Percentiles rank a stretch among this genome's conserved stretches.
phyloP scores from a whole-genome alignment of 352 stramenopile genomes.

The Pythium biforme region DNA sequence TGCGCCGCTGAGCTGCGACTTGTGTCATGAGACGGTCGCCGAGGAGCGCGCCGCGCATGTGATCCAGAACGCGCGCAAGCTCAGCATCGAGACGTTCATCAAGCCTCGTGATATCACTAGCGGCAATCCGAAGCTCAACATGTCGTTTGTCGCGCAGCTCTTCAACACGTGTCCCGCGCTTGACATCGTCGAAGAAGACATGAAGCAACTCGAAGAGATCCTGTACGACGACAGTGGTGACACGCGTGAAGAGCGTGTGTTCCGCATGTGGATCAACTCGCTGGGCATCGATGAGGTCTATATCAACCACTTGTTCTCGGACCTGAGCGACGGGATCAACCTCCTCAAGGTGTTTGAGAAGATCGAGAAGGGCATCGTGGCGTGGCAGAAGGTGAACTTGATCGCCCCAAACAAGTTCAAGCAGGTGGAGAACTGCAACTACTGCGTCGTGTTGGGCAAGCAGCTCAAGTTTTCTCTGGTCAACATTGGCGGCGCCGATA shows the following conservation, averaged over 20 bases:
- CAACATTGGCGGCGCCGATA: slow-evolving; percentile 91
- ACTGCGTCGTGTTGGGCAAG: slow-evolving; percentile 87
- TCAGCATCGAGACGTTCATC: slow-evolving; percentile 91
- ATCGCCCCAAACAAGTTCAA: slow-evolving; percentile 90
- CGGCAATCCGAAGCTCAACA: slow-evolving; percentile 92
- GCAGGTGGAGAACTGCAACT: slow-evolving; percentile 90
- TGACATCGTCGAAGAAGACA: slow-evolving; percentile 76
- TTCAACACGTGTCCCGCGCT: slow-evolving; percentile 92
- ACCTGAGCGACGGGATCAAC: slow-evolving; percentile 86
- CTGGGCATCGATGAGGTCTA: slow-evolving; percentile 87
- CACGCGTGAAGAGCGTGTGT: slow-evolving; percentile 86
- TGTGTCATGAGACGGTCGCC: slow-evolving; percentile 47
- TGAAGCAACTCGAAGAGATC: slow-evolving; percentile 86
- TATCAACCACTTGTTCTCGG: slow-evolving; percentile 90
- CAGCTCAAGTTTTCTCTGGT: slow-evolving; percentile 88
- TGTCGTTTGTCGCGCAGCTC: slow-evolving; percentile 88
- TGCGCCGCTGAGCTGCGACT: slow-evolving; percentile 65
- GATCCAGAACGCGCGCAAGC: slow-evolving; percentile 78
- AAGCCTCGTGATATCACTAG: slow-evolving; percentile 91
- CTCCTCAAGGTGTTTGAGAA: slow-evolving; percentile 90
- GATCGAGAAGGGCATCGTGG: slow-evolving; percentile 86
- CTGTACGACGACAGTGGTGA: slow-evolving; percentile 86
- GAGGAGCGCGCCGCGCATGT: slow-evolving; percentile 77
- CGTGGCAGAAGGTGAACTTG: slow-evolving; percentile 89
- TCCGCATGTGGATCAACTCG: slow-evolving; percentile 94